phyloP scores from a whole-genome alignment of 345 rosid genomes.

The Iberis pinnata region DNA sequence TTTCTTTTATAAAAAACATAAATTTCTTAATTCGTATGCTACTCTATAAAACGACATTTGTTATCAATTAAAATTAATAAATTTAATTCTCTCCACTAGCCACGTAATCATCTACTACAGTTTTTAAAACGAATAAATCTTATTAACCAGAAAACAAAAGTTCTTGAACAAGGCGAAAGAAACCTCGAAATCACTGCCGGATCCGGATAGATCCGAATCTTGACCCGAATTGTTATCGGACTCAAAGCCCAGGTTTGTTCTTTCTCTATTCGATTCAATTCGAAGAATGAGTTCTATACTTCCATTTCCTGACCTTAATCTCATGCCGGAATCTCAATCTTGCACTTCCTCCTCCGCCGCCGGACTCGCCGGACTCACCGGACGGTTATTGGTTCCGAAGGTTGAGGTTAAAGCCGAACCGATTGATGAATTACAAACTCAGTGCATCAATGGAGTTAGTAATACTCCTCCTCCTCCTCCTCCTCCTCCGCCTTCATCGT shows the following conservation, averaged over 20 bases:
- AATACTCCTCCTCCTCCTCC: slow-evolving; percentile 30
- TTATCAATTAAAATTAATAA: too few relatives aligned
- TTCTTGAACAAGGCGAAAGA: background rate
- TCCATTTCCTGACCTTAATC: slow-evolving; percentile 67
- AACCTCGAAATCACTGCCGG: background rate
- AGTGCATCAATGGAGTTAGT: slow-evolving; percentile 7
- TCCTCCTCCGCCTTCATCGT: background rate
- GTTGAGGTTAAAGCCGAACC: slow-evolving; percentile 55
- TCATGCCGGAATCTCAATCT: slow-evolving; percentile 27
- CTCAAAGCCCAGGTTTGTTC: background rate
- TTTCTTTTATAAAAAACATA: too few relatives aligned
- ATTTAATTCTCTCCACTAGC: too few relatives aligned
- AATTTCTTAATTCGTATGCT: too few relatives aligned
- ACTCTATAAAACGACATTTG: too few relatives aligned
- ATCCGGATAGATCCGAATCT: slow-evolving; percentile 12
- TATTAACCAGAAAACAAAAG: background rate
- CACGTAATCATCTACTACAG: too few relatives aligned
- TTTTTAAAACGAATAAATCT: too few relatives aligned
- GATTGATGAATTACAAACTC: slow-evolving; percentile 28
- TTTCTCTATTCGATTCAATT: background rate
- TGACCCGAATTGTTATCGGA: background rate
- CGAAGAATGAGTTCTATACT: slow-evolving; percentile 42
- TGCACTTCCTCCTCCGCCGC: slow-evolving; percentile 23
- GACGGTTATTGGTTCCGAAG: slow-evolving; percentile 36
- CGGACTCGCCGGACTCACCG: slow-evolving; percentile 19